Evolutionary conservation across 208 protist genomes (phyloP).

Genomic region (Leishmania major): DNA sequence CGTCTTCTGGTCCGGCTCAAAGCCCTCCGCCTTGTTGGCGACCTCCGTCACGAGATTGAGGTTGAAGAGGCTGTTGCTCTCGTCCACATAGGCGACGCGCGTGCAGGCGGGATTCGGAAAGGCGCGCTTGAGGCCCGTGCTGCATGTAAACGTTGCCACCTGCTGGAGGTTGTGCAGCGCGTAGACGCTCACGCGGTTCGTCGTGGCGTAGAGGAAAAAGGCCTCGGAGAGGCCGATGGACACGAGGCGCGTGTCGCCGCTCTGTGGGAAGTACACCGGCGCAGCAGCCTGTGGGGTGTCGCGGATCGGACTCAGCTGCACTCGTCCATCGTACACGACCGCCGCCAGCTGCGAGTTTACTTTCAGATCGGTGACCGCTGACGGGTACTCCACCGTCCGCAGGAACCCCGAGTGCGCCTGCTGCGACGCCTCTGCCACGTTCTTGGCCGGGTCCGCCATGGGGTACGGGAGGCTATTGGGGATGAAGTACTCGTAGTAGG

Average conservation of each 20-base stretch:
- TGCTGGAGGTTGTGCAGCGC: constrained; percentile 86
- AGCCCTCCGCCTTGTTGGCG: constrained; percentile 74
- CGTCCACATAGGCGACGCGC: constrained; percentile 91
- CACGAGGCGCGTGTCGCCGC: constrained; percentile 64
- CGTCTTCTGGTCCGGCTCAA: constrained; percentile 54
- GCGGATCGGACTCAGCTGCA: constrained; percentile 86
- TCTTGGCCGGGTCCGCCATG: constrained; percentile 6
- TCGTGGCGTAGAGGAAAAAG: constrained; percentile 94
- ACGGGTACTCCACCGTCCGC: constrained; percentile 79
- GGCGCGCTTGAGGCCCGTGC: constrained; percentile 65
- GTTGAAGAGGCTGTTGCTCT: constrained; percentile 76
- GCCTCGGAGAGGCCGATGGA: constrained; percentile 86
- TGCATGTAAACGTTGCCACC: constrained; percentile 82
- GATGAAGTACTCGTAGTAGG: constrained; percentile 87
- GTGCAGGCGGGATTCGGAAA: constrained; percentile 92
- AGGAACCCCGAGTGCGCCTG: constrained; percentile 48
- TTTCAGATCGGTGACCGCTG: constrained; percentile 64
- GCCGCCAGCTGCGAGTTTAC: constrained; percentile 85
- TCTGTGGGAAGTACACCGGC: constrained; percentile 29
- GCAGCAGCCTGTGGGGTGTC: constrained; percentile 29
- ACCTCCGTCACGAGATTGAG: constrained; percentile 94
- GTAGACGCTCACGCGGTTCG: constrained; percentile 80
- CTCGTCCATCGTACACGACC: constrained; percentile 81
- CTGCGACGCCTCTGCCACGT: constrained; percentile 18
- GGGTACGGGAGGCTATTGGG: constrained; percentile 44